These are phyloP conservation scores for Friedmanniomyces endolithicus DNA, from an alignment of 495 filamentous ascomycete species.

Conservation along the genomic window DNA sequence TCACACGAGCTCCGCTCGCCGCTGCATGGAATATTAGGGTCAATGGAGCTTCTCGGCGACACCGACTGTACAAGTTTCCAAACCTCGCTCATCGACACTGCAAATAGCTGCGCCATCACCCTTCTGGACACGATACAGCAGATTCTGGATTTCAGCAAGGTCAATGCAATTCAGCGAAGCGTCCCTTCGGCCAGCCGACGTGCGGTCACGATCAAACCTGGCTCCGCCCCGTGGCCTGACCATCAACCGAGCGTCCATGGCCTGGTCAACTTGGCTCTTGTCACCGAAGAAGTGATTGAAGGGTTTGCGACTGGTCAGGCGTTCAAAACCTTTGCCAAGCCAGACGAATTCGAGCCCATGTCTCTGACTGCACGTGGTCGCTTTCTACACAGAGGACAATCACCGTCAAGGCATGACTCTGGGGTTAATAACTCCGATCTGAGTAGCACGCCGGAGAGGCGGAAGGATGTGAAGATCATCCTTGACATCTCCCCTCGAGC, in stretches of 20 bases:
- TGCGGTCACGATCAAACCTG: conserved; percentile 3
- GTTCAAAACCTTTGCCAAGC: no score
- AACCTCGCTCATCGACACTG: conserved; percentile 14
- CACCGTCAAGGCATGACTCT: neutral
- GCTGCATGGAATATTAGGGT: conserved; percentile 21
- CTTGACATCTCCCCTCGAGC: neutral
- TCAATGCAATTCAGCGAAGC: conserved; percentile 11
- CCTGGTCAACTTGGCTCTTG: no score
- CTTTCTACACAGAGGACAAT: conserved; percentile 6
- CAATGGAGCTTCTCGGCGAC: conserved; percentile 22
- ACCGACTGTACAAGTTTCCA: conserved; percentile 19
- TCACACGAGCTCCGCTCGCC: conserved; percentile 21
- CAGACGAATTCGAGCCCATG: no score
- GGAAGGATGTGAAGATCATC: conserved; percentile 6
- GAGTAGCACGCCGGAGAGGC: conserved; percentile 6
- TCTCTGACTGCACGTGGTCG: no score
- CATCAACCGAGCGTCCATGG: no score
- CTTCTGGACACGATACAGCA: conserved; percentile 26
- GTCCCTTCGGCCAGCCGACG: conserved; percentile 8
- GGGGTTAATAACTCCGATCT: neutral
- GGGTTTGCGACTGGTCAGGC: no score
- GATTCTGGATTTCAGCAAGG: conserved; percentile 24
- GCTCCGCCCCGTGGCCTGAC: no score
- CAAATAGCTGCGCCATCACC: conserved; percentile 20
- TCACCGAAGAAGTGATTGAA: no score